Evolutionary conservation across 1,284 basidiomycete species (phyloP), one percentile per base, ranked within the genome.

Genomic region (Exobasidium rhododendri): DNA sequence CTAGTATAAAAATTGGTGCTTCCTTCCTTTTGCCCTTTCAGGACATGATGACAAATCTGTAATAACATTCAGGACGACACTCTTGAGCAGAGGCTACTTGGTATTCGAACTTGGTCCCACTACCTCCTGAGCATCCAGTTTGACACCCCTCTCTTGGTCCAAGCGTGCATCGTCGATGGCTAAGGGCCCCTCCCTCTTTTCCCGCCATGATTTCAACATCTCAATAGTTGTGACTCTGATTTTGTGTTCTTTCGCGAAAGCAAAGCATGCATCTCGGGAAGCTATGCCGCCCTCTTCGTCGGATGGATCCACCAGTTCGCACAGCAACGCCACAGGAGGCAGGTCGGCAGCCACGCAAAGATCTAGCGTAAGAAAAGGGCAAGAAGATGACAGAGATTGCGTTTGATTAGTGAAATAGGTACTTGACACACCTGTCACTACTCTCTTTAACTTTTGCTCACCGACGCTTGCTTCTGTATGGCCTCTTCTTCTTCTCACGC

Each of bases 221-320:
- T 94, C 92, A 22, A 99, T 90, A 65, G 90, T 94, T 71, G 97
- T 91, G 86, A 96, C 90, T 80, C 91, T 92, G 65, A 98, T 80
- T 4, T 90, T 89, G 89, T 91, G 94, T 43, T 85, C 83, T 79
- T 91, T 87, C n/a, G 96, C 94, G 77, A 99, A 98, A 57, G 85
- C 84, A 71, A 92, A 85, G 77, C 92, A 96, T 72, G 93, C 92
- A 77, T 97, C 93, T 32, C 93, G 83, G n/a, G 93, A 84, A 44
- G 94, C 92, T 91, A 99, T 99, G n/a, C 84, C 87, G 1, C 96
- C 96, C 70, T 85, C 81, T n/a, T 86, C 85, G 63, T 84, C 83
- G 74, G 94, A 87, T 56, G 97, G 92, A 73, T 97, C 94, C 40
- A 98, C 93, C 31, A 98, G 83, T 81, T 98, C 96, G 79, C 96